Percentiles rank a stretch among this genome's conserved stretches.
Conservation (phyloP, 805 yeast species). For the Blastobotrys robertii region DNA sequence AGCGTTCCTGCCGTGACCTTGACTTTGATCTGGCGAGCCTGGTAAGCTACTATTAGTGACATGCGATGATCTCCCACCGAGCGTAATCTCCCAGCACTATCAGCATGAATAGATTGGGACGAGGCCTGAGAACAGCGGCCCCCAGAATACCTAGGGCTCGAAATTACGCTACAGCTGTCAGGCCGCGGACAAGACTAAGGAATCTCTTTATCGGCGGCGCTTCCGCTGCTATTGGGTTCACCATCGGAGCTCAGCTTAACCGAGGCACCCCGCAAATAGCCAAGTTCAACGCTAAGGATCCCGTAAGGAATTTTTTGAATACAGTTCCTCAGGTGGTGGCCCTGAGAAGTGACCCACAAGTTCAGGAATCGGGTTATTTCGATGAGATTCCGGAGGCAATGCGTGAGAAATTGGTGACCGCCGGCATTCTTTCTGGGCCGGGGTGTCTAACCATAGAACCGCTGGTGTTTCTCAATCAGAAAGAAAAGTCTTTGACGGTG, state of each 20-base stretch:
- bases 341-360: too few species aligned
- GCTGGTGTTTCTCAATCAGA: constrained; percentile 43
- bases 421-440: constrained; percentile 62
- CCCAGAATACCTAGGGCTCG: not conserved
- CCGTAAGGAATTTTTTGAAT: too few species aligned
- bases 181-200: not conserved
- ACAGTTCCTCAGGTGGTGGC: too few species aligned
- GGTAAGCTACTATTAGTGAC: constrained; percentile 7
- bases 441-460: constrained; percentile 70
- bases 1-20: constrained; percentile 14
- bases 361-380: constrained; percentile 21
- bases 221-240: not conserved
- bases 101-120: not conserved
- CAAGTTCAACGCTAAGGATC: too few species aligned
- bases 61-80: constrained; percentile 4
- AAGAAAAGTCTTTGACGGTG: constrained; percentile 43
- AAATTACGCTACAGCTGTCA: not conserved
- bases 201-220: constrained; percentile 1
- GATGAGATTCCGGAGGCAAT: constrained; percentile 18
- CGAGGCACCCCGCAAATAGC: not conserved
- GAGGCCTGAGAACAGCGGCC: not conserved
- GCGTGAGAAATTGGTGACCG: constrained; percentile 26
- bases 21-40: constrained; percentile 11
- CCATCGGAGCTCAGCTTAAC: constrained; percentile 1
- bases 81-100: not conserved